These are phyloP conservation scores for Chlamydomonas asymmetrica DNA, from an alignment of 139 green algal genomes.

Conservation along the genomic window DNA sequence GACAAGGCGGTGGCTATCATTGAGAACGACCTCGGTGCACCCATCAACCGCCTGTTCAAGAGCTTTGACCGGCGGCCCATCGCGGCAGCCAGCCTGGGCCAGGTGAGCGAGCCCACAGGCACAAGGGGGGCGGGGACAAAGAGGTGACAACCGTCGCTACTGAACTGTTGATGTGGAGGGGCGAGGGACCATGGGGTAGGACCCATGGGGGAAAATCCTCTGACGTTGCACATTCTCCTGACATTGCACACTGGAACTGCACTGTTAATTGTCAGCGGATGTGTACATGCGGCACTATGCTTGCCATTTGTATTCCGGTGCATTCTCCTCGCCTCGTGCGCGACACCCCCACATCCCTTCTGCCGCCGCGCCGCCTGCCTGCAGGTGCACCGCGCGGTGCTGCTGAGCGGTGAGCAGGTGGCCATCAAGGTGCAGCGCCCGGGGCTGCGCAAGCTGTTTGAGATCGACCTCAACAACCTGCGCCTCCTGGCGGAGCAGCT, in stretches of 20 bases:
- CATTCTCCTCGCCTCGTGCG: not conserved
- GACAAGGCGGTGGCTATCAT: slow-evolving; percentile 82
- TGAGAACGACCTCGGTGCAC: slow-evolving; percentile 81
- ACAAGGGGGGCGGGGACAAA: too few species aligned
- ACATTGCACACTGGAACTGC: too few species aligned
- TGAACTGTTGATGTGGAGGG: too few species aligned
- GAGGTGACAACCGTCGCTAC: too few species aligned
- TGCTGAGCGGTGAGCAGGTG: slow-evolving; percentile 74
- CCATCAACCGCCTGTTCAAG: slow-evolving; percentile 51
- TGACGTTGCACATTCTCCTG: too few species aligned
- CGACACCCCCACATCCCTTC: not conserved
- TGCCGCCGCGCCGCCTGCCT: not conserved
- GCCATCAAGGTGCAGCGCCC: slow-evolving; percentile 99
- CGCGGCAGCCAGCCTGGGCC: slow-evolving; percentile 91
- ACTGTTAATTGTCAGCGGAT: too few species aligned
- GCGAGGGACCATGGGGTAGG: too few species aligned
- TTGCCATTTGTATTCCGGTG: not conserved
- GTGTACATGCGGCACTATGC: not conserved
- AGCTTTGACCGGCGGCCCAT: slow-evolving; percentile 87
- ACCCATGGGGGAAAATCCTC: too few species aligned
- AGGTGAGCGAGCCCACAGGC: too few species aligned
- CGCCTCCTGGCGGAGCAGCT: slow-evolving; percentile 80
- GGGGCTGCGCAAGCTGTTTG: slow-evolving; percentile 89
- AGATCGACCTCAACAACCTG: slow-evolving; percentile 86
- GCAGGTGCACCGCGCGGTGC: slow-evolving; percentile 76